phyloP scores from a whole-genome alignment of 2,329 filamentous ascomycete species.

The Neofusicoccum cordaticola region DNA sequence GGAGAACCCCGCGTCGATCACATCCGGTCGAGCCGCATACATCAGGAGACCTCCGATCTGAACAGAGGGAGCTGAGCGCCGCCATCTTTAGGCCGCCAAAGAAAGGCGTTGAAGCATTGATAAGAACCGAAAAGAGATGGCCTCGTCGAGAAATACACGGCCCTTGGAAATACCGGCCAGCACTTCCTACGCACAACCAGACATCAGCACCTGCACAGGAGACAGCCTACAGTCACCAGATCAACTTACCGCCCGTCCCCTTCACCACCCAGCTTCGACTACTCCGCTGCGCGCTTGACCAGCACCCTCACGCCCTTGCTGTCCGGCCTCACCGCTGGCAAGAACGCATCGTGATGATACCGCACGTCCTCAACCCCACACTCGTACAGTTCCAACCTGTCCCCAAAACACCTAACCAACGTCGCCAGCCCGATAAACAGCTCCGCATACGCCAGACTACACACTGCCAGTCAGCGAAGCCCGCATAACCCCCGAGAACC shows the following conservation, averaged over 20 bases:
- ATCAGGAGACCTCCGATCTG: too few relatives aligned
- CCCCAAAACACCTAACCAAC: slow-evolving; percentile 16
- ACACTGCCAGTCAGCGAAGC: not conserved
- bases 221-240: not conserved
- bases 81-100: too few relatives aligned
- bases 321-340: slow-evolving; percentile 31
- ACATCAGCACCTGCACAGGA: not conserved
- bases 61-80: too few relatives aligned
- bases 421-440: slow-evolving; percentile 20
- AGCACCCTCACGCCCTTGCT: slow-evolving; percentile 35
- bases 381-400: slow-evolving; percentile 17
- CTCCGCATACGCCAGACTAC: slow-evolving; percentile 21
- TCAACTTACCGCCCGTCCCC: not conserved
- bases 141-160: not conserved
- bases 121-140: not conserved
- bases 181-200: too few relatives aligned
- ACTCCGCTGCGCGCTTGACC: not conserved
- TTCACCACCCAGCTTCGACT: not conserved
- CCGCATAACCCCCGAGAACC: not conserved
- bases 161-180: too few relatives aligned
- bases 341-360: slow-evolving; percentile 39
- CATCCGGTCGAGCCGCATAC: not conserved
- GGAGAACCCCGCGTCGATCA: not conserved
- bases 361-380: slow-evolving; percentile 30
- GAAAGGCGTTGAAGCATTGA: too few relatives aligned